Evolutionary conservation across 257 asterid genomes (phyloP).

Genomic region (Nicotiana benthamiana): DNA sequence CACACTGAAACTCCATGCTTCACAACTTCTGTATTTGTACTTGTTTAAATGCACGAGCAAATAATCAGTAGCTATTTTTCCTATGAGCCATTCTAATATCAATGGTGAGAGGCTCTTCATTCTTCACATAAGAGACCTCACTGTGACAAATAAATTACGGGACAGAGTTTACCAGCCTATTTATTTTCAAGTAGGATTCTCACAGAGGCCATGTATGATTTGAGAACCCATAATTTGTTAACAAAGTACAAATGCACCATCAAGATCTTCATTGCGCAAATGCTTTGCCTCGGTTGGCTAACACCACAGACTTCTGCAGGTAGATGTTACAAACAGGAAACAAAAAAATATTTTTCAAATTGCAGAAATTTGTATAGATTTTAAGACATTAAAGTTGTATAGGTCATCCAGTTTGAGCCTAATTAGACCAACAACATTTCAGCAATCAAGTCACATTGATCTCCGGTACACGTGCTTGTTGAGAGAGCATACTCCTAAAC

Average conservation of each 20-base stretch:
- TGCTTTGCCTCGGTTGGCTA: not conserved
- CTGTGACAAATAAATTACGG: not conserved
- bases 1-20: not conserved
- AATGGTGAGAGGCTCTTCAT: not conserved
- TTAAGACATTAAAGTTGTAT: too few species aligned
- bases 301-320: too few species aligned
- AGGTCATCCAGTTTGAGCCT: not conserved
- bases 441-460: not conserved
- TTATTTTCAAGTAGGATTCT: too few species aligned
- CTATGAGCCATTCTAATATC: not conserved
- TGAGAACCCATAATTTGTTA: not conserved
- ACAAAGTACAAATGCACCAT: not conserved
- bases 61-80: not conserved
- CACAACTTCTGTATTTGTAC: not conserved
- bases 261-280: not conserved
- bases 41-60: not conserved
- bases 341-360: not conserved
- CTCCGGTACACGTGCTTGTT: not conserved
- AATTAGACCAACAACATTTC: not conserved
- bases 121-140: not conserved
- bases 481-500: too few species aligned
- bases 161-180: not conserved
- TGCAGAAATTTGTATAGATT: not conserved
- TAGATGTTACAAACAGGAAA: not conserved
- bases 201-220: not conserved